Conservation (phyloP, 495 filamentous ascomycete species). For the Achaetomiella virescens region DNA sequence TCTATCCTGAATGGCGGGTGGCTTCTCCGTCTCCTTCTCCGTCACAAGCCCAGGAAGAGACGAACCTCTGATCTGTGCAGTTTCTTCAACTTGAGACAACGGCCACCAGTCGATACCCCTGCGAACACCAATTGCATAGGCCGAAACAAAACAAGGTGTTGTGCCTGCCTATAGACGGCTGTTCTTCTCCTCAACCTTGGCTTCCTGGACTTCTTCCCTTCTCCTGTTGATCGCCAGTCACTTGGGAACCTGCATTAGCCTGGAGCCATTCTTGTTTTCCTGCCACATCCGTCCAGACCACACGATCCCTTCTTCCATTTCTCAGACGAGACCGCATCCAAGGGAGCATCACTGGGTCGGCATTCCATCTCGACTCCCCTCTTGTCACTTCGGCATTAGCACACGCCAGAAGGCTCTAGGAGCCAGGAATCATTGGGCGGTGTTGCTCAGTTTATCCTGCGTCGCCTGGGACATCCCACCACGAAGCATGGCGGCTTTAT, state of each 20-base stretch:
- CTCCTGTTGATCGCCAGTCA: not conserved
- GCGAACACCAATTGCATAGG: not conserved
- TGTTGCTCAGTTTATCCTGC: not conserved
- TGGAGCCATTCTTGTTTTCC: constrained; percentile 1
- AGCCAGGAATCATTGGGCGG: not conserved
- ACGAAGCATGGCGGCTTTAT: constrained; percentile 6
- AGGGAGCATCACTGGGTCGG: not conserved
- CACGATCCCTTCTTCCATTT: not conserved
- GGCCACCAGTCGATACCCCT: not conserved
- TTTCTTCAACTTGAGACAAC: not conserved
- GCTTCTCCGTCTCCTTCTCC: not conserved
- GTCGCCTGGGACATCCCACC: not conserved
- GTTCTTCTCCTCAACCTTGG: not conserved
- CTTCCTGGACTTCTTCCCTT: not conserved
- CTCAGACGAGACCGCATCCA: not conserved
- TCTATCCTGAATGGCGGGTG: no score
- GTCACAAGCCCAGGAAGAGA: not conserved
- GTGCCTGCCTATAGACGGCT: constrained; percentile 1
- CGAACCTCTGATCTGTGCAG: constrained; percentile 5
- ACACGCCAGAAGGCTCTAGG: constrained; percentile 1
- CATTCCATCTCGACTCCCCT: not conserved
- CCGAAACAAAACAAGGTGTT: constrained; percentile 16
- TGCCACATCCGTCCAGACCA: not conserved
- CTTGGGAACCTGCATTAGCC: not conserved
- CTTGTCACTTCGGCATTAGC: not conserved